Conservation (phyloP, 441 rosid species). For the Geranium incanum region DNA sequence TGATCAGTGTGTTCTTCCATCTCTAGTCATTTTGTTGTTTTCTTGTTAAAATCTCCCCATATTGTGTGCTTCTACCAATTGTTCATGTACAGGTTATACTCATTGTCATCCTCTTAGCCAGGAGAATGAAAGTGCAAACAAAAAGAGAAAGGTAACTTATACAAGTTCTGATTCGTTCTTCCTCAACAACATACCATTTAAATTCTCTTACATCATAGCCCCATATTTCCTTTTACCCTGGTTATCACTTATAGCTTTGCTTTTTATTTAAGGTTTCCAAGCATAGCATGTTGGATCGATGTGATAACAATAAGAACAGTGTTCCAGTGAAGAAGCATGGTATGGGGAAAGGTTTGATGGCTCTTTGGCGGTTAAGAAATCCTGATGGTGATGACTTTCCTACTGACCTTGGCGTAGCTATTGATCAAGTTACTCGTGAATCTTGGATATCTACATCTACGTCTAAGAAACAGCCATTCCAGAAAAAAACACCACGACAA, state of each 20-base stretch:
- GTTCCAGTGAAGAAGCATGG: slow-evolving; percentile 60
- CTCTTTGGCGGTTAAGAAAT: slow-evolving; percentile 68
- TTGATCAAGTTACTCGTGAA: slow-evolving; percentile 20
- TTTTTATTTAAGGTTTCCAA: slow-evolving; percentile 31
- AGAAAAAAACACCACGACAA: slow-evolving; percentile 37
- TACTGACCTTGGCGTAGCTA: slow-evolving; percentile 39
- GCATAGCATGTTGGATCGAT: slow-evolving; percentile 18
- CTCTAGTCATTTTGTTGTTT: neutral
- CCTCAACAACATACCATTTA: slow-evolving; percentile 8
- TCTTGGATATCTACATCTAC: slow-evolving; percentile 23
- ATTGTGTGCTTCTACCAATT: neutral
- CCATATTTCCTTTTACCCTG: neutral
- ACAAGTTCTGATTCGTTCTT: neutral
- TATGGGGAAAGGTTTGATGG: slow-evolving; percentile 91
- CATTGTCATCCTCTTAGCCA: slow-evolving; percentile 26
- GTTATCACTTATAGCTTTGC: slow-evolving; percentile 19
- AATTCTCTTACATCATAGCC: slow-evolving; percentile 1
- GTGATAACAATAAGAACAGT: slow-evolving; percentile 23
- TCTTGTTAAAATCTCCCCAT: neutral
- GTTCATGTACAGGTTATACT: slow-evolving; percentile 35
- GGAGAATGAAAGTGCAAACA: slow-evolving; percentile 35
- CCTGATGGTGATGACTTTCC: slow-evolving; percentile 48
- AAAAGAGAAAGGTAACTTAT: slow-evolving; percentile 62
- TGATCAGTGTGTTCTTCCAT: neutral
- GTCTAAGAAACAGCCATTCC: slow-evolving; percentile 27